These are phyloP conservation scores for Pseudogymnoascus sp. DNA, from an alignment of 2,329 filamentous ascomycete genomes.

Conservation along the genomic window DNA sequence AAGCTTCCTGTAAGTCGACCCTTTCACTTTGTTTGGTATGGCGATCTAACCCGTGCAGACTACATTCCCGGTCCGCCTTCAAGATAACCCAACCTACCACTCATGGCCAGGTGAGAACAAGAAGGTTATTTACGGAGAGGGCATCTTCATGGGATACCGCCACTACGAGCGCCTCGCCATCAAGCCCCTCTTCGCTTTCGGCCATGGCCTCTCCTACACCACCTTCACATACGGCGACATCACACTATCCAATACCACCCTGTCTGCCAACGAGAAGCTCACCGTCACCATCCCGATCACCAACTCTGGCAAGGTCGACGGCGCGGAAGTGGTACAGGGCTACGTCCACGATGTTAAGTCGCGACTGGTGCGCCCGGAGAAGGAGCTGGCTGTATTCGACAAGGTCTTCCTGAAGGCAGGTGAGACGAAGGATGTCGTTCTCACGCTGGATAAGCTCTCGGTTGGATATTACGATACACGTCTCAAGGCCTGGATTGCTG, in stretches of 20 bases:
- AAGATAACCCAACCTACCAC: constrained; percentile 63
- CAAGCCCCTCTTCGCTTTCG: constrained; percentile 61
- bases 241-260: constrained; percentile 38
- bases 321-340: constrained; percentile 59
- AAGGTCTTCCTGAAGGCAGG: constrained; percentile 54
- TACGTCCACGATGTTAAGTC: constrained; percentile 60
- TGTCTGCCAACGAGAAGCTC: constrained; percentile 32
- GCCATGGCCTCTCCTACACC: constrained; percentile 68
- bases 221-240: constrained; percentile 57
- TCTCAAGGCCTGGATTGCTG: constrained; percentile 55
- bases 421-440: constrained; percentile 34
- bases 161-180: constrained; percentile 60
- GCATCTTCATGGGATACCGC: constrained; percentile 64
- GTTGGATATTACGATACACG: constrained; percentile 56
- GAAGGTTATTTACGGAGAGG: constrained; percentile 64
- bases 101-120: constrained; percentile 68
- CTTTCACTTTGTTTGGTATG: background rate
- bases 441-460: constrained; percentile 40
- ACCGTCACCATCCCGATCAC: constrained; percentile 41
- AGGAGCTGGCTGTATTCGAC: constrained; percentile 64
- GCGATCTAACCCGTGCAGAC: constrained; percentile 32
- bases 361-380: constrained; percentile 56
- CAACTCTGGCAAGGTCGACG: constrained; percentile 52
- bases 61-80: constrained; percentile 57
- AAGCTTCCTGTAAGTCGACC: constrained; percentile 46